Conservation (phyloP, 352 stramenopile genomes). For the Phytopythium helicoides region DNA sequence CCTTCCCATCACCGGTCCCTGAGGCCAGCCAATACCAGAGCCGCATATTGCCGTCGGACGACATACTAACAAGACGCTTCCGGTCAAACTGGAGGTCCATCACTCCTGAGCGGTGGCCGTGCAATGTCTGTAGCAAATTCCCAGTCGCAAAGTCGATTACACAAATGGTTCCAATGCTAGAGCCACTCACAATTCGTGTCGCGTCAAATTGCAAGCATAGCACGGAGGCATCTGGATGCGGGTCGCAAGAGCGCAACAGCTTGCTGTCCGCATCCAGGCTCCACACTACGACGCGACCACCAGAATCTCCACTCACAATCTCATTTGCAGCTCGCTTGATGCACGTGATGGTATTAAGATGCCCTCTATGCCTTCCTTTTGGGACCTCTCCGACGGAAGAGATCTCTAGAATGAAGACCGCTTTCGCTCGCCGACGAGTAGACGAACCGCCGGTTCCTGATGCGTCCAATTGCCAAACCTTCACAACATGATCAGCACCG, state of each 20-base stretch:
- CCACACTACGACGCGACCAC: conserved; percentile 62
- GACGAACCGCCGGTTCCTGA: conserved; percentile 10
- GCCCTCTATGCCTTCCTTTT: conserved; percentile 48
- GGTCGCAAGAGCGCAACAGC: conserved; percentile 56
- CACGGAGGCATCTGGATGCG: conserved; percentile 43
- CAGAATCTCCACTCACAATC: conserved; percentile 70
- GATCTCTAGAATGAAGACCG: conserved; percentile 38
- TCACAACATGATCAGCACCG: conserved; percentile 56
- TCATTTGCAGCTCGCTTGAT: conserved; percentile 61
- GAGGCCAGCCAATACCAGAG: conserved; percentile 73
- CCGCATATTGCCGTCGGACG: conserved; percentile 44
- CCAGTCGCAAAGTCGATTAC: conserved; percentile 75
- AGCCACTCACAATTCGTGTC: conserved; percentile 66
- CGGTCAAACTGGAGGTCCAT: conserved; percentile 78
- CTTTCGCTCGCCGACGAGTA: conserved; percentile 27
- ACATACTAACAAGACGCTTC: conserved; percentile 64
- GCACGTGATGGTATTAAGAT: conserved; percentile 53
- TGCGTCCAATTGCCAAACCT: conserved; percentile 55
- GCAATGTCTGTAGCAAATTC: conserved; percentile 62
- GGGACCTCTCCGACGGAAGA: conserved; percentile 8
- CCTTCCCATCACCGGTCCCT: conserved; percentile 31
- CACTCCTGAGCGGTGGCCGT: conserved; percentile 39
- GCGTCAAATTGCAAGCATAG: conserved; percentile 77
- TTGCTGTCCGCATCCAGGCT: conserved; percentile 66
- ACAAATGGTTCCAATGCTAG: conserved; percentile 48